Base-by-base conservation (phyloP, 140 eudicot genomes). In the Anethum foeniculum region DNA sequence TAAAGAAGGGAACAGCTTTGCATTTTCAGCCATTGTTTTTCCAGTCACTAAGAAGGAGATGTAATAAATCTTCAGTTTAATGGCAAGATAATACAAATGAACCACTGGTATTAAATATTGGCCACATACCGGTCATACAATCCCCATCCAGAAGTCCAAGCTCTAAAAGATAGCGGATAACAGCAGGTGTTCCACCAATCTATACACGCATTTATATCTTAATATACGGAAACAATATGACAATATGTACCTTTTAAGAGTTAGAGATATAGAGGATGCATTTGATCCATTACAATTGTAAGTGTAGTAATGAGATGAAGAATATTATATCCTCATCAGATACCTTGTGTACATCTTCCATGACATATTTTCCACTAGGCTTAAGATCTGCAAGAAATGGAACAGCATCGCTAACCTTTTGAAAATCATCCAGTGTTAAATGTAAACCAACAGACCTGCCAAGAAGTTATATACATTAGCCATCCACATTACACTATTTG, bases 121-220 rank as follows among this genome's bases (percentile, higher is more conserved):
- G 44, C 79, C 32, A 56, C 83, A 58, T 86, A 92, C 98, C 99
- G 36, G 99, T 96, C 67, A 96, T 87, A 82, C 99, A 96, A 79
- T 96, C 99, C 68, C 99, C 99, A 80, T 96, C 98, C 48, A 96
- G 71, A 83, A 87, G 86, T 32, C 98, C 99, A 28, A 83, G 96
- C 88, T 96, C 99, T 85, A 91, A 89, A 41, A 96, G 91, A 84
- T 89, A 72, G 47, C 91, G 94, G 68, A 88, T 90, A 73, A 96
- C 85, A 8, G 98, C 99, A 77, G 99, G 99, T 73, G 99, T 96
- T 64, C 99, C 99, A 81, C 99, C 99, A 84, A 96, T 91, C 99
- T 96, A 85, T 58, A 64, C 32, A 51, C 15, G 15, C 28, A 79
- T 1, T 64, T 58, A 14, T 32, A 41, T 41, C 2, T 48, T 32